Evolutionary conservation across 2,329 filamentous ascomycete genomes (phyloP), one percentile per base, ranked within the genome.

Genomic region (Amphichorda felina): DNA sequence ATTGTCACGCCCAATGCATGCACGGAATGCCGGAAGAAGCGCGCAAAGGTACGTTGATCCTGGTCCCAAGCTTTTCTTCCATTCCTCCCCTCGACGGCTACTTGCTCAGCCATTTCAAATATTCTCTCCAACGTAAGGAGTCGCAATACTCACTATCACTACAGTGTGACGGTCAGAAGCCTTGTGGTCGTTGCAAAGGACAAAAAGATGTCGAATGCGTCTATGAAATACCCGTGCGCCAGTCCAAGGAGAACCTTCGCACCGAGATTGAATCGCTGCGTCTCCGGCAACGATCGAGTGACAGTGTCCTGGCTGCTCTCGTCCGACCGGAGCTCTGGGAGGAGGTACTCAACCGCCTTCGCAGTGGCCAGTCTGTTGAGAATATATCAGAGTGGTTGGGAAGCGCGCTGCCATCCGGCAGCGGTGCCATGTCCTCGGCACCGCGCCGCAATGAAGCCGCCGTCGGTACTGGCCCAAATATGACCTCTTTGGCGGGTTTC

Each of bases 141-240:
- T 19, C 13, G 6, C 17, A 31, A 22, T 4, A 25, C 18, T 25
- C 5, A 33, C 22, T 16, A 16, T 21, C 10, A 29, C 17, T n/a
- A 24, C 40, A 75, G 72, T 79, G 75, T 46, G 74, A 79, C 45
- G 75, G 75, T 6, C 58, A 67, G 33, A 62, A 48, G 21, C 73
- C 72, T 3, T 76, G 72, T 43, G 60, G 61, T 24, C 61, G 75
- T 40, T 79, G 75, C 53, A 64, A 58, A 39, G 43, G 55, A 1
- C 72, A 77, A 41, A 68, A 66, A 36, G 66, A 69, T 22, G 54
- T 65, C 27, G 65, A 75, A 17, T 79, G 75, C 41, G 48, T 75
- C 17, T 79, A 79, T 55, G 72, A 79, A 43, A 49, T 75, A 7
- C 75, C 74, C 0, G 66, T 79, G 5, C 72, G 75, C 30, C 73